Conservation (phyloP, 805 yeast genomes). For the Wickerhamia fluorescens region DNA sequence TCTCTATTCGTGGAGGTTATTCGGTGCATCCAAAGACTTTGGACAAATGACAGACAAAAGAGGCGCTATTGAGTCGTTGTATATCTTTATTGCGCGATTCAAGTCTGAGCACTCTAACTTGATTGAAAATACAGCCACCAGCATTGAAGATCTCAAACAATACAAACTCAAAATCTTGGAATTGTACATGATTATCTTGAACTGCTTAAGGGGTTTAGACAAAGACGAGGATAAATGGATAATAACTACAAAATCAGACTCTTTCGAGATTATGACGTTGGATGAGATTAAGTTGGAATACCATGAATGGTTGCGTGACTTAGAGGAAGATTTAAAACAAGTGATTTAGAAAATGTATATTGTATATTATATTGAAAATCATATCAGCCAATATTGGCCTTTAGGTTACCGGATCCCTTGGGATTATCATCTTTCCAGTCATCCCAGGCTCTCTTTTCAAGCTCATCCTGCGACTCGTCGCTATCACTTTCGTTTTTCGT, state of each 20-base stretch:
- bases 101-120: slow-evolving; percentile 16
- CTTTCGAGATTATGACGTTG: slow-evolving; percentile 15
- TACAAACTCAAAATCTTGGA: slow-evolving; percentile 34
- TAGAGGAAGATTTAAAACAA: slow-evolving; percentile 18
- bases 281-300: slow-evolving; percentile 28
- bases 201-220: slow-evolving; percentile 28
- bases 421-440: slow-evolving; percentile 83
- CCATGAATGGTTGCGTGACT: slow-evolving; percentile 26
- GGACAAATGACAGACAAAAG: slow-evolving; percentile 27
- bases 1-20: slow-evolving; percentile 35
- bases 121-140: slow-evolving; percentile 3
- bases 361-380: not conserved
- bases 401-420: slow-evolving; percentile 86
- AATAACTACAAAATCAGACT: slow-evolving; percentile 12
- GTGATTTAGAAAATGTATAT: slow-evolving; percentile 1
- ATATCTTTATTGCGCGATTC: slow-evolving; percentile 30
- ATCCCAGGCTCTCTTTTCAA: slow-evolving; percentile 84
- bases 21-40: slow-evolving; percentile 14
- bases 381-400: slow-evolving; percentile 27
- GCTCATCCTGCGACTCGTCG: slow-evolving; percentile 50
- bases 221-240: slow-evolving; percentile 33
- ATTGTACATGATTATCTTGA: slow-evolving; percentile 34
- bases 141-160: slow-evolving; percentile 20
- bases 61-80: slow-evolving; percentile 37
- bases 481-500: slow-evolving; percentile 29